Conservation (phyloP, 371 early-diverging fungal genomes). For the Mortierella sp. region DNA sequence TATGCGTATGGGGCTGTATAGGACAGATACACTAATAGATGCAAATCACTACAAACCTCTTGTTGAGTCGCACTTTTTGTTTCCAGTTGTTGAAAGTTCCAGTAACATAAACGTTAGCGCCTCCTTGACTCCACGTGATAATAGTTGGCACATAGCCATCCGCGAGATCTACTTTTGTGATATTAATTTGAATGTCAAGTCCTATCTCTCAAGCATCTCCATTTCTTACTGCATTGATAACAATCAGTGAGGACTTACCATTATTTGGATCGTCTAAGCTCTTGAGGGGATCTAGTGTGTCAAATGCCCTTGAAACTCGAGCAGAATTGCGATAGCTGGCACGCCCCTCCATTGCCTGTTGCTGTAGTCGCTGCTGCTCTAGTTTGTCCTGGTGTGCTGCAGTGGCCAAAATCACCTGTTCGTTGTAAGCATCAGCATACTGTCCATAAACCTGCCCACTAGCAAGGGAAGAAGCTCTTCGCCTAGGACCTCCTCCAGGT, state of each 20-base stretch:
- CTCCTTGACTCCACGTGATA: slow-evolving; percentile 92
- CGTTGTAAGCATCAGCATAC: slow-evolving; percentile 41
- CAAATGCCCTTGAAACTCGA: slow-evolving; percentile 54
- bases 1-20: not conserved
- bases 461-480: slow-evolving; percentile 46
- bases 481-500: slow-evolving; percentile 51
- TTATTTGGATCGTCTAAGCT: slow-evolving; percentile 32
- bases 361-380: slow-evolving; percentile 39
- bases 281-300: slow-evolving; percentile 45
- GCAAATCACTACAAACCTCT: slow-evolving; percentile 66
- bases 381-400: slow-evolving; percentile 55
- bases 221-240: too few species aligned
- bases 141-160: slow-evolving; percentile 77
- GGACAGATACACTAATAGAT: not conserved
- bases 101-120: slow-evolving; percentile 89
- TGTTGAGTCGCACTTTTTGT: slow-evolving; percentile 88
- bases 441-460: slow-evolving; percentile 24
- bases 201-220: not conserved
- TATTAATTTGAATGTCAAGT: too few species aligned
- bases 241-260: slow-evolving; percentile 18
- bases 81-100: slow-evolving; percentile 99
- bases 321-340: slow-evolving; percentile 56
- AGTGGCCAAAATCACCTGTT: slow-evolving; percentile 46
- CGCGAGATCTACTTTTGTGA: slow-evolving; percentile 18
- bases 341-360: slow-evolving; percentile 26